Evolutionary conservation across 192 early-diverging fungal species (phyloP).

Genomic region (Phlyctochytrium arcticum): DNA sequence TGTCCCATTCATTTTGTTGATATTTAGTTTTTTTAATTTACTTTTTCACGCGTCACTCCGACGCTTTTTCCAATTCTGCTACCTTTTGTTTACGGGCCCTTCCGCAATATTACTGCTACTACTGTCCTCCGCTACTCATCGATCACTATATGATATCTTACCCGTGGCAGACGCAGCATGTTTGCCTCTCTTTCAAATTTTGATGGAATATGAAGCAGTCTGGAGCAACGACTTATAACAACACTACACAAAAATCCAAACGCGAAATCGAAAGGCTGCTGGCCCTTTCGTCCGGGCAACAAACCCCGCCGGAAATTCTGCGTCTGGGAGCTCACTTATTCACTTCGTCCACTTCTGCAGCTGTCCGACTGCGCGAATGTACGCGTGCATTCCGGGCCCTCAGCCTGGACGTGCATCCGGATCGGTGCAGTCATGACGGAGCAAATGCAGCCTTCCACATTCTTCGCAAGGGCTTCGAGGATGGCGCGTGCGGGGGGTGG

Average conservation of each 20-base stretch:
- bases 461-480: neutral
- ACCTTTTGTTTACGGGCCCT: too few species aligned
- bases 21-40: too few species aligned
- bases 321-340: neutral
- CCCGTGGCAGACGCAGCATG: too few species aligned
- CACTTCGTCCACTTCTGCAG: neutral
- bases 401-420: constrained; percentile 6
- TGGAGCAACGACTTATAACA: too few species aligned
- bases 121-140: too few species aligned
- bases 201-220: too few species aligned
- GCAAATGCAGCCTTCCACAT: constrained; percentile 1
- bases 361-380: neutral
- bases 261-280: neutral
- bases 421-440: neutral
- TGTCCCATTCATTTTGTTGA: too few species aligned
- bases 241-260: neutral
- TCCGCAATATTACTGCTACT: too few species aligned
- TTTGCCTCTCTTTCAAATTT: too few species aligned
- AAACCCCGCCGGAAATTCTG: neutral
- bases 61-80: too few species aligned
- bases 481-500: neutral
- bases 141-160: too few species aligned
- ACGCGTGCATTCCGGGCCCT: neutral
- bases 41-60: too few species aligned
- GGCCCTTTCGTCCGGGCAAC: neutral